Evolutionary conservation across 83 land plant genomes (phyloP), one percentile per base, ranked within the genome.

Genomic region (Picea engelmannii): DNA sequence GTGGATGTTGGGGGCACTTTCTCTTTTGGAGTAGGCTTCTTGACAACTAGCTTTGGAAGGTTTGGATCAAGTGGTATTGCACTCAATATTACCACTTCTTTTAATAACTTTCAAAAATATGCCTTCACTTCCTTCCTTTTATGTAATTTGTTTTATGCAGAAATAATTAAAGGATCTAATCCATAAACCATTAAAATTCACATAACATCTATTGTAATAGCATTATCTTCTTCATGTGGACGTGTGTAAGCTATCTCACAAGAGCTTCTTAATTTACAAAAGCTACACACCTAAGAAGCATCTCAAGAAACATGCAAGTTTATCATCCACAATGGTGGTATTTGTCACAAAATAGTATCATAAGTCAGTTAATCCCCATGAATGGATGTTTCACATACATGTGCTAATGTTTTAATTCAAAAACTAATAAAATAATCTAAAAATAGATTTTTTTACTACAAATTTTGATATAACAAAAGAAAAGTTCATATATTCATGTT

Each of bases 61-160:
- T 85, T 88, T 58, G 94, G 94, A 84, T 92, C 92, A 66, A 90
- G 88, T 62, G 95, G 92, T 44, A 88, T 87, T 58, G 91, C 84
- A 84, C 95, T 87, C 66, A 92, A 63, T 83, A 80, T 90, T 64
- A 88, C 89, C 73, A 92, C 78, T 86, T 92, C 87, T 85, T 90
- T 86, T 25, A 92, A 82, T 87, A 92, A 85, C 65, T 89, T 92
- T 11, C 91, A 83, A 21, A 88, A 82, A 7, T 79, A 92, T 52
- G 31, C 84, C 73, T 90, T 92, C 64, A 90, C 87, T 66, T 85
- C 73, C 75, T 88, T 92, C 61, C 55, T 27, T 27, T 27, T 27
- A 27, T 27, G 31, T 20, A 92, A 83, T 80, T 85, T 86, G 82
- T 90, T 92, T 35, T 79, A 68, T 49, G 86, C 89, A 59, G 88